Evolutionary conservation across 176 grass and related monocot species (phyloP).

Genomic region (Microstegium vimineum): DNA sequence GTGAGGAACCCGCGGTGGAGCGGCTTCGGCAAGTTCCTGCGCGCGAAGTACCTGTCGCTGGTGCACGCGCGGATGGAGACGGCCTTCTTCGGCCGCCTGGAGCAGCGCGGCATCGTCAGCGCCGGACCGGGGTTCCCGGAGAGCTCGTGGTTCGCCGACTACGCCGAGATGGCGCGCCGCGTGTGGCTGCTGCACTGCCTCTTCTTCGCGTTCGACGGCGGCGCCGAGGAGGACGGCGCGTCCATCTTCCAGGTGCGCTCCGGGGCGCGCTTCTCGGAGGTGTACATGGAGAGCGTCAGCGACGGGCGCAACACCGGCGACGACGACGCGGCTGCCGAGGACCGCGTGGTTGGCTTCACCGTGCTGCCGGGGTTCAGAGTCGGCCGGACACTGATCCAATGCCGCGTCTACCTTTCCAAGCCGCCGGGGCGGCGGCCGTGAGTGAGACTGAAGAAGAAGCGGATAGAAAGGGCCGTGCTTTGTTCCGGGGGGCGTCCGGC

Average conservation of each 20-base stretch:
- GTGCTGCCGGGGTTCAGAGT: constrained; percentile 85
- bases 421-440: constrained; percentile 19
- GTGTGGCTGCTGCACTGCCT: constrained; percentile 92
- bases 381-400: constrained; percentile 75
- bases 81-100: constrained; percentile 79
- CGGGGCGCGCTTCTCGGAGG: constrained; percentile 63
- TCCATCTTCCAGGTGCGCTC: constrained; percentile 70
- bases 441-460: background rate
- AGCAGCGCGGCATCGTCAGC: constrained; percentile 88
- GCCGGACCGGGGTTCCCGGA: constrained; percentile 64
- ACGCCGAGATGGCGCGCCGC: constrained; percentile 80
- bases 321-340: constrained; percentile 24
- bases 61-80: constrained; percentile 93
- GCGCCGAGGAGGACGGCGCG: constrained; percentile 40
- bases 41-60: constrained; percentile 79
- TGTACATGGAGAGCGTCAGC: constrained; percentile 89
- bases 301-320: constrained; percentile 45
- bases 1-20: constrained; percentile 41
- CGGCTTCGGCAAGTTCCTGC: constrained; percentile 65
- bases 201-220: constrained; percentile 78
- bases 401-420: constrained; percentile 69
- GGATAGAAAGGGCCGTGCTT: background rate
- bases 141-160: constrained; percentile 71
- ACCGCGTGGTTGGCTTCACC: constrained; percentile 62
- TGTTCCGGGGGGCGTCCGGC: constrained; percentile 9